These are phyloP conservation scores for Dictyostelium capitatum DNA, from an alignment of 78 protist species.

Conservation along the genomic window DNA sequence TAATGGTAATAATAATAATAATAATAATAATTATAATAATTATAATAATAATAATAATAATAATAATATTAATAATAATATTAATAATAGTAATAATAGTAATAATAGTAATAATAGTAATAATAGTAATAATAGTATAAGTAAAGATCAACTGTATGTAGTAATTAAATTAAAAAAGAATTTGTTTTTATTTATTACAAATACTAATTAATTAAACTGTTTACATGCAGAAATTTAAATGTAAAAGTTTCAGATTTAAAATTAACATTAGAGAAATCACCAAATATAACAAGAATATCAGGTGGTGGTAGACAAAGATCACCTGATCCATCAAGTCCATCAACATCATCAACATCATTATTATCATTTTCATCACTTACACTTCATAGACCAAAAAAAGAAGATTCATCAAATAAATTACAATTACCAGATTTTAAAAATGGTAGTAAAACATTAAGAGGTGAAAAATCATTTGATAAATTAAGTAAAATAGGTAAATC, in stretches of 20 bases:
- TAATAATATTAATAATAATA: no score
- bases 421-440: not conserved
- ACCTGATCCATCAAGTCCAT: not conserved
- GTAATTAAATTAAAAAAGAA: not conserved
- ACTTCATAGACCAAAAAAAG: not conserved
- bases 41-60: no score
- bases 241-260: slow-evolving; percentile 43
- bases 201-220: not conserved
- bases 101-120: no score
- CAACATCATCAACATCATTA: not conserved
- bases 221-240: not conserved
- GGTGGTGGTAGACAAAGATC: slow-evolving; percentile 60
- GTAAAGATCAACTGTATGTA: not conserved
- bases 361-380: not conserved
- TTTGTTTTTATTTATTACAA: not conserved
- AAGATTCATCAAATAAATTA: not conserved
- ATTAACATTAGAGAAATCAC: slow-evolving; percentile 60
- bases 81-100: no score
- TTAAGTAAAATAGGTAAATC: not conserved
- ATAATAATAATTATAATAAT: no score
- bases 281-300: slow-evolving; percentile 36
- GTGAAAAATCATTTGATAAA: not conserved
- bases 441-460: not conserved
- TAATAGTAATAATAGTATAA: not conserved
- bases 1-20: no score